phyloP scores from a whole-genome alignment of 805 yeast genomes.

The Blastobotrys muscicola region DNA sequence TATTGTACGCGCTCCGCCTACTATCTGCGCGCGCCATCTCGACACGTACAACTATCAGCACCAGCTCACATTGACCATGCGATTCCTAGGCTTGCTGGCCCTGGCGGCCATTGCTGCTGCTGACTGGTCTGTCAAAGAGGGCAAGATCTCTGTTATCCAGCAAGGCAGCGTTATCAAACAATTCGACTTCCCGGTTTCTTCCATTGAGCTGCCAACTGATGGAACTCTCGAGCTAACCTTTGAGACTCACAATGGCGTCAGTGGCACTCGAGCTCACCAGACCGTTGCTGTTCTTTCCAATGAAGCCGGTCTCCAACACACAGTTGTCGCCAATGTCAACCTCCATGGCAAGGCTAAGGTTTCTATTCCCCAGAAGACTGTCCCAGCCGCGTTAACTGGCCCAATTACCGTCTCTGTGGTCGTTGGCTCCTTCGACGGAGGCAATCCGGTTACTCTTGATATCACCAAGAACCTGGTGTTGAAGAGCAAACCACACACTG shows the following conservation, averaged over 20 bases:
- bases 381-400: constrained; percentile 25
- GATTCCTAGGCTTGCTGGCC: constrained; percentile 2
- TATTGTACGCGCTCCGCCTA: too few species aligned
- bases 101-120: constrained; percentile 10
- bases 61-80: too few species aligned
- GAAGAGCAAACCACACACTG: constrained; percentile 4
- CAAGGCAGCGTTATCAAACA: constrained; percentile 2
- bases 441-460: constrained; percentile 4
- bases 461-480: constrained; percentile 5
- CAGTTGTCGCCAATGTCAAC: constrained; percentile 21
- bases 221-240: constrained; percentile 11
- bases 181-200: background rate
- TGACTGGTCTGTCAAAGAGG: constrained; percentile 20
- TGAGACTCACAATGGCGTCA: constrained; percentile 8
- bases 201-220: constrained; percentile 1
- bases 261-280: constrained; percentile 21
- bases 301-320: constrained; percentile 19
- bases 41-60: background rate
- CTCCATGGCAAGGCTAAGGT: constrained; percentile 27
- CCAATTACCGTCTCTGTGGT: constrained; percentile 19
- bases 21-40: too few species aligned
- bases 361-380: constrained; percentile 21
- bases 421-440: constrained; percentile 23
- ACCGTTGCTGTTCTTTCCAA: constrained; percentile 18
- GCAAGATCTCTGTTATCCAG: constrained; percentile 15